Evolutionary conservation across 257 asterid genomes (phyloP).

Genomic region (Jacaranda mimosifolia): DNA sequence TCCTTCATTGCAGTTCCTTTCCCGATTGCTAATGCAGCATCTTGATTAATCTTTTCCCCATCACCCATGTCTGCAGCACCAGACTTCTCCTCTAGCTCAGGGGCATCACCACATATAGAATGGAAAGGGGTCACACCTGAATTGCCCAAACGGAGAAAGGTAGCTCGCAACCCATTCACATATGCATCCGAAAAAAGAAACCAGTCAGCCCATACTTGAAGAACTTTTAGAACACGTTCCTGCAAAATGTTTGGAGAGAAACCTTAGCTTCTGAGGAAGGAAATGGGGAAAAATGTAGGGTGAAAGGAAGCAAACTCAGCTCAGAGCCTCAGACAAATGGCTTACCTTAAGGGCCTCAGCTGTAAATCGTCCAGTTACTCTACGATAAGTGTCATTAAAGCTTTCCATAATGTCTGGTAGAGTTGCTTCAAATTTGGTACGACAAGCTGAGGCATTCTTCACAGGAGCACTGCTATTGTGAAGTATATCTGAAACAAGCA

Average conservation of each 20-base stretch:
- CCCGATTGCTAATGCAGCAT: slow-evolving; percentile 77
- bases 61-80: slow-evolving; percentile 47
- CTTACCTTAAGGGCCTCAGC: slow-evolving; percentile 88
- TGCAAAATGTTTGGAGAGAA: slow-evolving; percentile 39
- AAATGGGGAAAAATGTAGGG: background rate
- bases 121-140: slow-evolving; percentile 75
- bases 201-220: slow-evolving; percentile 90
- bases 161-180: slow-evolving; percentile 76
- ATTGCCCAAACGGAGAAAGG: slow-evolving; percentile 74
- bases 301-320: background rate
- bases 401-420: slow-evolving; percentile 92
- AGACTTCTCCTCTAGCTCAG: slow-evolving; percentile 61
- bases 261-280: slow-evolving; percentile 26
- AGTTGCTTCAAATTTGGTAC: slow-evolving; percentile 90
- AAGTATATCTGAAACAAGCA: slow-evolving; percentile 98
- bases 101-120: slow-evolving; percentile 78
- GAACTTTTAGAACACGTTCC: slow-evolving; percentile 82
- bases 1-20: slow-evolving; percentile 82
- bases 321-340: background rate
- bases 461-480: slow-evolving; percentile 98
- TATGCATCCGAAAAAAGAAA: slow-evolving; percentile 78
- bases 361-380: slow-evolving; percentile 86
- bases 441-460: slow-evolving; percentile 95
- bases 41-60: slow-evolving; percentile 58
- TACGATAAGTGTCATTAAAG: slow-evolving; percentile 90